Base-by-base conservation (phyloP, 768 basidiomycete genomes). In the Leccinum subgranulosum region DNA sequence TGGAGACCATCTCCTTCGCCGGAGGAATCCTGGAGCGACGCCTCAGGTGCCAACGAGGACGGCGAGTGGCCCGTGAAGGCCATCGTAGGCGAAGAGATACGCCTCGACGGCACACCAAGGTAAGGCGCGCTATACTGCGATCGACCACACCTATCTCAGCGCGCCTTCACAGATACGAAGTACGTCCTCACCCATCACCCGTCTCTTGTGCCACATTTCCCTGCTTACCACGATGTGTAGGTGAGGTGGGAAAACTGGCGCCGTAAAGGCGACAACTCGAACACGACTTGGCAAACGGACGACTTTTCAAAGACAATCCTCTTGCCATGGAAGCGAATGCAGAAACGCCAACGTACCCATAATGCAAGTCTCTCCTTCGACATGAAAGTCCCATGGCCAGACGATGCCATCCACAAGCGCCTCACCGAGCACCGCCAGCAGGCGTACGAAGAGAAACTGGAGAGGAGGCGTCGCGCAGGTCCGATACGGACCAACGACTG, bases 181-280 rank as follows among this genome's bases (percentile, higher is more conserved):
- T 74, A 60, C 50, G 70, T 57, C 27, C 8, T 36, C 34, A 48
- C 31, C 46, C 21, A 28, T 28, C 31, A 27, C 39, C 23, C 36
- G 12, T 15, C 9, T 54, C 21, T 6, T 6, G 1, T 17, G 8
- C 29, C 28, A 17, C 28, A 8, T 45, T 23, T 9, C 25, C 17
- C 19, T n/a, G 23, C 47, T 58, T 15, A 58, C 50, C 33, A 50
- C 28, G n/a, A 53, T 29, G 28, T 21, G 49, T 57, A 85, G 82
- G 79, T 82, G 4, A 70, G 74, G 58, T 85, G 84, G 84, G 73
- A 67, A 19, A 69, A 73, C 39, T 86, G 84, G 84, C 65, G 66
- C 21, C 80, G 84, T 25, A 43, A 56, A 2, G 80, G 85, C 61
- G 81, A 79, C 0, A 81, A 79, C 0, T 80, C 84, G 7, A 81